Conservation (phyloP, 257 asterid genomes). For the Nicotiana paniculata region DNA sequence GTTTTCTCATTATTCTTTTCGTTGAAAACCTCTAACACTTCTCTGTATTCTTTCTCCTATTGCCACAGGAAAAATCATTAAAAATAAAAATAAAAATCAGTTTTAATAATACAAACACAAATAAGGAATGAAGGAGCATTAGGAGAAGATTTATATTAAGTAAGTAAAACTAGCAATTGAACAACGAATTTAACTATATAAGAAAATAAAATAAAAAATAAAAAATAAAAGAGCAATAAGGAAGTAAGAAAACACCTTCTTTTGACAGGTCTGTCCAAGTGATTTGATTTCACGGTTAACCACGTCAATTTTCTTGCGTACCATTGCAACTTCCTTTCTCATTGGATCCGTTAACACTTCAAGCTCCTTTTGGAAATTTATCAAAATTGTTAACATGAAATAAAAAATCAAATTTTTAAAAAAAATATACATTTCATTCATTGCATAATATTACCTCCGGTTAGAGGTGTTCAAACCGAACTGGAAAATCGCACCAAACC, state of each 20-base stretch:
- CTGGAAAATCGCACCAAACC: too few relatives aligned
- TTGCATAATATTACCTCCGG: too few relatives aligned
- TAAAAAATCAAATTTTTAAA: neutral
- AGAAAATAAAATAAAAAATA: too few relatives aligned
- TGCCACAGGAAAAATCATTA: neutral
- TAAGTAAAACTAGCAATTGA: neutral
- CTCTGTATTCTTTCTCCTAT: constrained; percentile 90
- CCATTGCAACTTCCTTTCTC: constrained; percentile 73
- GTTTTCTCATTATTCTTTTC: constrained; percentile 76
- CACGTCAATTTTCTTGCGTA: constrained; percentile 60
- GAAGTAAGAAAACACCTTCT: constrained; percentile 40
- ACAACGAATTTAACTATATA: neutral
- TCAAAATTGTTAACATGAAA: neutral
- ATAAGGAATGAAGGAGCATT: neutral
- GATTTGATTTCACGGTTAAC: constrained; percentile 72
- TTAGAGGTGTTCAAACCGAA: too few relatives aligned
- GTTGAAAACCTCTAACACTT: constrained; percentile 58
- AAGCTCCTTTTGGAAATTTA: constrained; percentile 44
- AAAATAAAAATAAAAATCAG: too few relatives aligned
- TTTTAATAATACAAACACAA: neutral
- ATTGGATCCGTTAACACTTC: constrained; percentile 82
- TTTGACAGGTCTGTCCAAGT: constrained; percentile 72
- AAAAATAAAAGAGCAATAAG: neutral
- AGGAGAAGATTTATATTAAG: neutral
- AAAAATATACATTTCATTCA: too few relatives aligned